A percentile compares a stretch with the other conserved stretches of the same genome.
These are phyloP conservation scores for Nepenthes alata DNA, from an alignment of 179 eudicot genomes.

Conservation along the genomic window DNA sequence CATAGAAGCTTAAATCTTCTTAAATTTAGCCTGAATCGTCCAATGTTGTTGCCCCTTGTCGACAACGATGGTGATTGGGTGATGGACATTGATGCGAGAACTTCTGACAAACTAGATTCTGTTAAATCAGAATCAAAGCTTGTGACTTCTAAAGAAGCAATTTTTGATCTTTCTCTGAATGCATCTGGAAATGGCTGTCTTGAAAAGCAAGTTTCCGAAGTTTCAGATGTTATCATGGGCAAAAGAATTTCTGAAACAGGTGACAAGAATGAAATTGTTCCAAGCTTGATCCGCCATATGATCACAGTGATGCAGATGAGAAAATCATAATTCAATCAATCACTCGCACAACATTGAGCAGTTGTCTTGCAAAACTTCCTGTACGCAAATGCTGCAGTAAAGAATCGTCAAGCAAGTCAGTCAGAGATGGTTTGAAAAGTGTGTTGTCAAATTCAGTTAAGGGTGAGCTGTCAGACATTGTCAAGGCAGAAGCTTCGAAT, in stretches of 20 bases:
- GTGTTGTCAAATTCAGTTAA: not conserved
- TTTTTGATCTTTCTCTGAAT: constrained; percentile 2
- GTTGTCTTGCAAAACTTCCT: constrained; percentile 2
- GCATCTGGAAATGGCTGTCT: constrained; percentile 12
- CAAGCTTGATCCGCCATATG: constrained; percentile 1
- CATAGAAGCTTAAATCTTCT: constrained; percentile 79
- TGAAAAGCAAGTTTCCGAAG: constrained; percentile 31
- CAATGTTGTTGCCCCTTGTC: constrained; percentile 40
- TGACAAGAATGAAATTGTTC: constrained; percentile 9
- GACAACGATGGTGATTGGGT: constrained; percentile 83
- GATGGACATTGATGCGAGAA: constrained; percentile 83
- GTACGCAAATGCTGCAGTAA: constrained; percentile 9
- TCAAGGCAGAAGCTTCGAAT: not conserved
- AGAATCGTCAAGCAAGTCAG: constrained; percentile 18
- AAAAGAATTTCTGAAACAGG: constrained; percentile 42
- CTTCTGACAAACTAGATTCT: constrained; percentile 26
- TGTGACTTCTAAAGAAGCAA: constrained; percentile 6
- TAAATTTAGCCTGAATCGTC: constrained; percentile 74
- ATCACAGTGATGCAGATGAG: not conserved
- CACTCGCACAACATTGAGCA: not conserved
- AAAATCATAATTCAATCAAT: not conserved
- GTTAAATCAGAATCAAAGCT: constrained; percentile 19
- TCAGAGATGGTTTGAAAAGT: constrained; percentile 8
- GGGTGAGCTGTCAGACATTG: constrained; percentile 5
- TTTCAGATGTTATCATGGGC: constrained; percentile 69